These are phyloP conservation scores for Madurella mycetomatis DNA, from an alignment of 2,329 filamentous ascomycete genomes.

Conservation along the genomic window DNA sequence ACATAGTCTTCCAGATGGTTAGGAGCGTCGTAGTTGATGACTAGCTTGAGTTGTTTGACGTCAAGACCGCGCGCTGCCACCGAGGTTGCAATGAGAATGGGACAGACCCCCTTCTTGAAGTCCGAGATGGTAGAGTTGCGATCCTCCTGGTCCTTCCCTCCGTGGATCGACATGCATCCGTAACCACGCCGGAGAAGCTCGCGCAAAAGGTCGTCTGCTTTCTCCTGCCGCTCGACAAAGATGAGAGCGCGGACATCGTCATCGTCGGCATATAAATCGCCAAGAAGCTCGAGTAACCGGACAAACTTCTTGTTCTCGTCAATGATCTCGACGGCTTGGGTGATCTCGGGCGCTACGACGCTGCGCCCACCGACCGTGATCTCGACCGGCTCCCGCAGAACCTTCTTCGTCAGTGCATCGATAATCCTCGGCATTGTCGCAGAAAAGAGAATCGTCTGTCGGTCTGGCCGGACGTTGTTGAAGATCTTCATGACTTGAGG, in stretches of 20 bases:
- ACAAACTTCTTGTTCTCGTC: constrained; percentile 79
- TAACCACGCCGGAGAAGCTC: constrained; percentile 81
- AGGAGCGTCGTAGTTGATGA: constrained; percentile 91
- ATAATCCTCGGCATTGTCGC: constrained; percentile 95
- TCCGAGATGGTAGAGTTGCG: constrained; percentile 88
- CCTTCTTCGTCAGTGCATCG: constrained; percentile 84
- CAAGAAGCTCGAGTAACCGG: constrained; percentile 78
- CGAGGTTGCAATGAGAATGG: constrained; percentile 89
- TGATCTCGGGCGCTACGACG: constrained; percentile 87
- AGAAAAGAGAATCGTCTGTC: constrained; percentile 92
- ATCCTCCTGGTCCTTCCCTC: constrained; percentile 89
- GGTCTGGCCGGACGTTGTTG: constrained; percentile 82
- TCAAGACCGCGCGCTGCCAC: constrained; percentile 93
- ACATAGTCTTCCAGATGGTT: constrained; percentile 97
- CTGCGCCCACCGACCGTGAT: constrained; percentile 86
- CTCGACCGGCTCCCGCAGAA: constrained; percentile 78
- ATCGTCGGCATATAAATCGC: constrained; percentile 78
- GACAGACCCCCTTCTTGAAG: constrained; percentile 87
- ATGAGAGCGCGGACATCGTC: constrained; percentile 87
- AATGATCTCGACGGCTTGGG: constrained; percentile 84
- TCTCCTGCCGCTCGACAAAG: constrained; percentile 89
- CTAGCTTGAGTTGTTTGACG: constrained; percentile 91
- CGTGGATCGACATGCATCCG: constrained; percentile 88
- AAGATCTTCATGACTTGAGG: constrained; percentile 97
- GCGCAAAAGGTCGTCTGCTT: constrained; percentile 73